A percentile compares a stretch with the other conserved stretches of the same genome.
Evolutionary conservation across 371 early-diverging fungal species (phyloP).

Genomic region (Paraphysoderma sedebokerense): DNA sequence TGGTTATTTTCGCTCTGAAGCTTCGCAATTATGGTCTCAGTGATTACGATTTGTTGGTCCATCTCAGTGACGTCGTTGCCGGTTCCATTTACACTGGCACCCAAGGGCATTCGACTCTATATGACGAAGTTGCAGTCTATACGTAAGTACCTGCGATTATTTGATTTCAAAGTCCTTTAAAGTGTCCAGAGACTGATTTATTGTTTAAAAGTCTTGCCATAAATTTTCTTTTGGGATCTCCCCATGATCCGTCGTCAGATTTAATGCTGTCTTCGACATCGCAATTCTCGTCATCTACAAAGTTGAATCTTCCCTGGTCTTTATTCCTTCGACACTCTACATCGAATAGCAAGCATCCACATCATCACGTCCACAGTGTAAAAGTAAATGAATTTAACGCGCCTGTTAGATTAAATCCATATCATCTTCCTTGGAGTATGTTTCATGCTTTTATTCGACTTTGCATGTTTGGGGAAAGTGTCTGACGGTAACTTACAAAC

Average conservation of each 20-base stretch:
- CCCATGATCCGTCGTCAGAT: no score
- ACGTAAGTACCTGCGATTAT: slow-evolving; percentile 20
- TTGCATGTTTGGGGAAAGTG: not conserved
- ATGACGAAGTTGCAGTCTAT: slow-evolving; percentile 75
- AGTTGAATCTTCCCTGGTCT: no score
- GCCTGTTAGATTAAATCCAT: not conserved
- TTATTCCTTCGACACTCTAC: no score
- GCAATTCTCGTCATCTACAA: no score
- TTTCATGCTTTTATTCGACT: no score
- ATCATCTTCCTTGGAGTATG: slow-evolving; percentile 1
- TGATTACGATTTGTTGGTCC: slow-evolving; percentile 66
- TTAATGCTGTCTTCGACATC: no score
- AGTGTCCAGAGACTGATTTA: not conserved
- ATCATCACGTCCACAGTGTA: no score
- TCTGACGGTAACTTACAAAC: not conserved
- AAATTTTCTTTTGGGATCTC: not conserved
- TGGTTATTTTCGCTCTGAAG: slow-evolving; percentile 62
- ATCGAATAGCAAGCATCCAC: no score
- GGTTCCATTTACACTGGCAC: slow-evolving; percentile 68
- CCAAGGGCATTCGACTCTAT: slow-evolving; percentile 78
- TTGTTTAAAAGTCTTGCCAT: slow-evolving; percentile 10
- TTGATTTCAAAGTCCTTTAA: not conserved
- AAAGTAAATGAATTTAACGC: not conserved
- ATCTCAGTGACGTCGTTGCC: slow-evolving; percentile 64
- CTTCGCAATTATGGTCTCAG: slow-evolving; percentile 64